These are phyloP conservation scores for Diaporthe citrichinensis DNA, from an alignment of 2,329 filamentous ascomycete genomes.

Conservation along the genomic window DNA sequence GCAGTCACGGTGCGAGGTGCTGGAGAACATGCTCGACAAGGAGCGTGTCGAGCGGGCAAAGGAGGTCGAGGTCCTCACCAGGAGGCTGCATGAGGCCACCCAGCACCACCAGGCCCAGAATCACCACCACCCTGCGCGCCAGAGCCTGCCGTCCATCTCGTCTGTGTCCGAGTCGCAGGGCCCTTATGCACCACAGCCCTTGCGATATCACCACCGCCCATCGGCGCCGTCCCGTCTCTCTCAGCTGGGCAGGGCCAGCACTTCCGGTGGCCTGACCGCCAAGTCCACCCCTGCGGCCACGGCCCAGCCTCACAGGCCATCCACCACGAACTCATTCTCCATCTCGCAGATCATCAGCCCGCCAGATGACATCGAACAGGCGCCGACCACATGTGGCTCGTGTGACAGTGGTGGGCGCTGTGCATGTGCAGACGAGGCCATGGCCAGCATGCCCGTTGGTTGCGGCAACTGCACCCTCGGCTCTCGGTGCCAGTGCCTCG, in stretches of 20 bases:
- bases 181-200: slow-evolving; percentile 38
- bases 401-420: slow-evolving; percentile 68
- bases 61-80: slow-evolving; percentile 39
- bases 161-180: slow-evolving; percentile 33
- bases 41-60: slow-evolving; percentile 64
- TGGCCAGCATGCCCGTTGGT: slow-evolving; percentile 67
- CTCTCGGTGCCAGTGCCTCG: slow-evolving; percentile 74
- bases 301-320: slow-evolving; percentile 45
- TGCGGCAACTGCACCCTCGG: slow-evolving; percentile 77
- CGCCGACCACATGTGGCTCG: slow-evolving; percentile 66
- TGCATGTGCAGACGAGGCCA: slow-evolving; percentile 71
- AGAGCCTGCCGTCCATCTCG: slow-evolving; percentile 41
- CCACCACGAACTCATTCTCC: slow-evolving; percentile 57
- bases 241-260: slow-evolving; percentile 37
- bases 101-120: not conserved
- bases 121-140: slow-evolving; percentile 37
- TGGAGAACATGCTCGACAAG: slow-evolving; percentile 75
- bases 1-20: slow-evolving; percentile 70
- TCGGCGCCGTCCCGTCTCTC: slow-evolving; percentile 39
- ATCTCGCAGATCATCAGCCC: slow-evolving; percentile 72
- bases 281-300: slow-evolving; percentile 30
- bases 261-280: slow-evolving; percentile 38
- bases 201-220: slow-evolving; percentile 41
- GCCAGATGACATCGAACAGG: slow-evolving; percentile 58
- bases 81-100: slow-evolving; percentile 38